phyloP scores from a whole-genome alignment of 202 grass and related monocot species.

The Bolboschoenoplectus hybrid region DNA sequence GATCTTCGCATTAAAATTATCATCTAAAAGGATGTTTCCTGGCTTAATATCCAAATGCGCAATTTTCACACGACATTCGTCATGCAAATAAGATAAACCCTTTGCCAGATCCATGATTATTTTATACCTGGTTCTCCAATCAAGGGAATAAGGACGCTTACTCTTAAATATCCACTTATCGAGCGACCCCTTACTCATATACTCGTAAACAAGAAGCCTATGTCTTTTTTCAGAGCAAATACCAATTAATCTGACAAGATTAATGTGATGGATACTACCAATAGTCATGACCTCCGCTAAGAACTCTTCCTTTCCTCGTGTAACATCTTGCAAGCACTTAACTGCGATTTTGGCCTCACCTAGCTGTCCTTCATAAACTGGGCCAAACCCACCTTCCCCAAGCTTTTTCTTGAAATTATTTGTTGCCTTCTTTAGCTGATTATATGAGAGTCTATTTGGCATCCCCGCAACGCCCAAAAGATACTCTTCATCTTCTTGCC shows the following conservation, averaged over 20 bases:
- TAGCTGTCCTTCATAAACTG: slow-evolving; percentile 64
- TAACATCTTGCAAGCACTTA: slow-evolving; percentile 65
- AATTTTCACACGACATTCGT: slow-evolving; percentile 80
- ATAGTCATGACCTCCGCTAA: slow-evolving; percentile 76
- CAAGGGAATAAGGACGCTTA: slow-evolving; percentile 49
- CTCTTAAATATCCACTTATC: slow-evolving; percentile 87
- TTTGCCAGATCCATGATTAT: slow-evolving; percentile 73
- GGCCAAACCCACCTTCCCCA: slow-evolving; percentile 78
- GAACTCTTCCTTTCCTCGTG: slow-evolving; percentile 83
- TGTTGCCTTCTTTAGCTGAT: slow-evolving; percentile 69
- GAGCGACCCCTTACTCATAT: slow-evolving; percentile 73
- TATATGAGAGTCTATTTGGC: slow-evolving; percentile 67
- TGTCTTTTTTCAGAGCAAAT: slow-evolving; percentile 79
- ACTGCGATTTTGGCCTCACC: slow-evolving; percentile 65
- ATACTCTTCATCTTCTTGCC: slow-evolving; percentile 62
- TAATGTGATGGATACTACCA: slow-evolving; percentile 87
- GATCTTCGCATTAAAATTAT: slow-evolving; percentile 77
- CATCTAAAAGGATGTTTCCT: slow-evolving; percentile 77
- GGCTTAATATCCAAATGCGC: slow-evolving; percentile 88
- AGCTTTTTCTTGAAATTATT: slow-evolving; percentile 81
- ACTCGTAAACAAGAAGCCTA: slow-evolving; percentile 81
- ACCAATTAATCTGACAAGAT: slow-evolving; percentile 78
- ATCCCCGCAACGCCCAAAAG: slow-evolving; percentile 54
- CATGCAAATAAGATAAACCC: slow-evolving; percentile 73
- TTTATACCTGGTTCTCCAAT: slow-evolving; percentile 67